Evolutionary conservation across 2,329 filamentous ascomycete genomes (phyloP).

Genomic region (Camptophora hylomeconis): DNA sequence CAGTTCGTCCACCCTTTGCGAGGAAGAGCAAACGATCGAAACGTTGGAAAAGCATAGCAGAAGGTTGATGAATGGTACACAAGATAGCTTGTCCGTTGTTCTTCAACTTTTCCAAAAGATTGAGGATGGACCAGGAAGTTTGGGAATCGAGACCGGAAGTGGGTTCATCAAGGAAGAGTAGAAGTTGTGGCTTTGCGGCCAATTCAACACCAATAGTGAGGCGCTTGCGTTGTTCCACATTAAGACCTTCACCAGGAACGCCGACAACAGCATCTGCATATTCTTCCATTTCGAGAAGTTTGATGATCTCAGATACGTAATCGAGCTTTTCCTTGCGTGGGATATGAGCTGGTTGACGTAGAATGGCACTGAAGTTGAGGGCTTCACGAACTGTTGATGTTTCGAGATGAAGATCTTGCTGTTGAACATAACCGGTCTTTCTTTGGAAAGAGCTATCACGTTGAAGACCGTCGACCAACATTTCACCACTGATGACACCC

Average conservation of each 20-base stretch:
- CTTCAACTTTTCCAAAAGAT: slow-evolving; percentile 77
- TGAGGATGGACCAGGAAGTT: slow-evolving; percentile 83
- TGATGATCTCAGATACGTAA: slow-evolving; percentile 84
- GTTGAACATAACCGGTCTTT: slow-evolving; percentile 84
- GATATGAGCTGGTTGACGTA: slow-evolving; percentile 69
- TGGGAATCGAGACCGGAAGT: slow-evolving; percentile 89
- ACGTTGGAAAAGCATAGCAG: slow-evolving; percentile 83
- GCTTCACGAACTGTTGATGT: slow-evolving; percentile 83
- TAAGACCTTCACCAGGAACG: slow-evolving; percentile 64
- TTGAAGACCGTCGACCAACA: slow-evolving; percentile 64
- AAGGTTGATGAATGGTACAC: slow-evolving; percentile 98
- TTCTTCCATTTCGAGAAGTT: slow-evolving; percentile 76
- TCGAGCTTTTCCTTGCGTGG: slow-evolving; percentile 64
- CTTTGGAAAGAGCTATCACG: slow-evolving; percentile 77
- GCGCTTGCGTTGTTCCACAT: slow-evolving; percentile 55
- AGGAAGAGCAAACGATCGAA: slow-evolving; percentile 57
- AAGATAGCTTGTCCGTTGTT: slow-evolving; percentile 83
- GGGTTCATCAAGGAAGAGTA: slow-evolving; percentile 89
- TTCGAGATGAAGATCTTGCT: slow-evolving; percentile 77
- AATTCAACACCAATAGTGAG: slow-evolving; percentile 94
- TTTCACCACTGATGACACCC: slow-evolving; percentile 77
- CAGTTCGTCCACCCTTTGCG: slow-evolving; percentile 50
- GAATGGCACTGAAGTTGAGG: slow-evolving; percentile 69
- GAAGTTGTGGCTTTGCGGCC: slow-evolving; percentile 75
- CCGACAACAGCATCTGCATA: slow-evolving; percentile 86